A percentile compares a stretch with the other conserved stretches of the same genome.
These are phyloP conservation scores for Chalciporus piperatoides DNA, from an alignment of 1,284 basidiomycete species.

Conservation along the genomic window DNA sequence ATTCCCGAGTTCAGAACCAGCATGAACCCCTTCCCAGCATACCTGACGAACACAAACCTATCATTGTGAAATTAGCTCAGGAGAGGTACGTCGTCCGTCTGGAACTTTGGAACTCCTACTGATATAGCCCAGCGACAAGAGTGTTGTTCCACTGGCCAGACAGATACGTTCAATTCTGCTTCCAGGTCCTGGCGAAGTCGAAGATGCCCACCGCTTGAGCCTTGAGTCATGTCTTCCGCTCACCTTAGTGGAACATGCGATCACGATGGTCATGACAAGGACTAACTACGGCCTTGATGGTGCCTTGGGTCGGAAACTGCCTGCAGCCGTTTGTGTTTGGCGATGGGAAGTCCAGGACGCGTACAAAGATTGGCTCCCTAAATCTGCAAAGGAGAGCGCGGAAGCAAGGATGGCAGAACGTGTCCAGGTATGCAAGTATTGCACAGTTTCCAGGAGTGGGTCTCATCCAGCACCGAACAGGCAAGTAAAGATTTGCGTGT, in stretches of 20 bases:
- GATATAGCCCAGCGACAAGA: conserved; percentile 58
- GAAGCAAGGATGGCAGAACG: conserved; percentile 64
- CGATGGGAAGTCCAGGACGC: conserved; percentile 78
- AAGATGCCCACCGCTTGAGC: conserved; percentile 33
- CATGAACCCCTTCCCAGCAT: conserved; percentile 50
- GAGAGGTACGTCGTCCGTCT: conserved; percentile 57
- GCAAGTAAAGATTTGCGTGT: conserved; percentile 55
- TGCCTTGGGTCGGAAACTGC: conserved; percentile 44
- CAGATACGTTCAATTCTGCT: conserved; percentile 61
- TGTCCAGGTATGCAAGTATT: conserved; percentile 46
- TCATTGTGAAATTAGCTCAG: conserved; percentile 77
- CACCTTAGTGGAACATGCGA: conserved; percentile 53
- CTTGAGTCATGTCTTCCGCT: conserved; percentile 41
- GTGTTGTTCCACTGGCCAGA: conserved; percentile 54
- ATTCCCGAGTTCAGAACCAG: conserved; percentile 44
- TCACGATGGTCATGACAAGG: conserved; percentile 57
- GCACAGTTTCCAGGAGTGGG: not conserved
- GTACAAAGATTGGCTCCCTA: conserved; percentile 64
- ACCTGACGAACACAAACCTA: conserved; percentile 63
- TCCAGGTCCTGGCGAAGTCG: conserved; percentile 54
- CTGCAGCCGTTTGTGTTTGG: conserved; percentile 72
- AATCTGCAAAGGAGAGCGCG: conserved; percentile 61
- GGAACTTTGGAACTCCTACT: conserved; percentile 1
- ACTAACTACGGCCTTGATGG: conserved; percentile 73
- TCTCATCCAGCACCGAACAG: conserved; percentile 35